Conservation (phyloP, 73 alveolate species). For the Loxodes magnus region DNA sequence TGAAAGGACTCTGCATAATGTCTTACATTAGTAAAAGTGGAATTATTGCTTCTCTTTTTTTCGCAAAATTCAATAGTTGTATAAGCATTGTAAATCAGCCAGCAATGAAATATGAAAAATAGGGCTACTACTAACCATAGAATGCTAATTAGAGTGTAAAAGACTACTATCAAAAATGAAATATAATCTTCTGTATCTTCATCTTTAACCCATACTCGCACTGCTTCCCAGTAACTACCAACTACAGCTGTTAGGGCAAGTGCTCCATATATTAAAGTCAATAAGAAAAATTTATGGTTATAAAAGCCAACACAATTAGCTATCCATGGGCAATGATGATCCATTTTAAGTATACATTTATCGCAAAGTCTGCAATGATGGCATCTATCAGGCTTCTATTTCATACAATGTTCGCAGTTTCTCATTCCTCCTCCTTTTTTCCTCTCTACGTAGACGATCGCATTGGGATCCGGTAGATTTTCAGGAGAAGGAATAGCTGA, state of each 20-base stretch:
- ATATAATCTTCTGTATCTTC: not conserved
- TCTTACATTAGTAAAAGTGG: not conserved
- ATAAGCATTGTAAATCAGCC: slow-evolving; percentile 17
- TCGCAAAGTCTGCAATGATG: not conserved
- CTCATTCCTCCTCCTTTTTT: not conserved
- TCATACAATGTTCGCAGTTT: not conserved
- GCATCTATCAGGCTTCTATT: not conserved
- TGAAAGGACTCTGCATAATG: no score
- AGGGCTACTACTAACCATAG: slow-evolving; percentile 15
- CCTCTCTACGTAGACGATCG: no score
- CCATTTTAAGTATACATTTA: not conserved
- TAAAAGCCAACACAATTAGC: not conserved
- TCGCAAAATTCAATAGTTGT: slow-evolving; percentile 54
- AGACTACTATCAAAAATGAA: not conserved
- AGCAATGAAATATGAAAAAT: slow-evolving; percentile 26
- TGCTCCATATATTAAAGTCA: not conserved
- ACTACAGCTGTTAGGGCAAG: not conserved
- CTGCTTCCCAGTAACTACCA: not conserved
- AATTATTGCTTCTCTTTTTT: slow-evolving; percentile 7
- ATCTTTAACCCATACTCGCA: not conserved
- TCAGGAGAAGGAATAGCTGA: no score
- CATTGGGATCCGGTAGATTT: no score
- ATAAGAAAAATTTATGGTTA: not conserved
- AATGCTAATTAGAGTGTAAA: slow-evolving; percentile 14
- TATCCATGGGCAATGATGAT: not conserved